Conservation (phyloP, 495 filamentous ascomycete genomes). For the Penicillium maclennaniae region DNA sequence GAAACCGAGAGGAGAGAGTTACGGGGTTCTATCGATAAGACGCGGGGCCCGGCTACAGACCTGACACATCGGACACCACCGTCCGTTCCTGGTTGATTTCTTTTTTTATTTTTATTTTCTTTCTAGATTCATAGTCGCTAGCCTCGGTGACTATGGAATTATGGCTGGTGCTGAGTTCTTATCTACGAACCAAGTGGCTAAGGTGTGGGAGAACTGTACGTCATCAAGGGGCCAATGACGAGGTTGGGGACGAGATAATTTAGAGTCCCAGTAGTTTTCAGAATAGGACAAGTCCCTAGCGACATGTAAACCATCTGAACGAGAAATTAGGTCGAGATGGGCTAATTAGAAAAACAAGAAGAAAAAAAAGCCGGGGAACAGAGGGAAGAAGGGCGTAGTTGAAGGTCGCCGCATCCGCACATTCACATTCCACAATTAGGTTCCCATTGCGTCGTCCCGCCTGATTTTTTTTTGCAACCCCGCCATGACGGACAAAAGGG, state of each 20-base stretch:
- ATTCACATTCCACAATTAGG: conserved; percentile 2
- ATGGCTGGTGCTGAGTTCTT: neutral
- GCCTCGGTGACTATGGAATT: neutral
- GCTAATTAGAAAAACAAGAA: conserved; percentile 6
- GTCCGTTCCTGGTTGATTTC: neutral
- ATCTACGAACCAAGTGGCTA: neutral
- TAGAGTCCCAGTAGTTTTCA: neutral
- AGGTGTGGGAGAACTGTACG: conserved; percentile 2
- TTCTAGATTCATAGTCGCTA: neutral
- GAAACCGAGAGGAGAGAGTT: conserved; percentile 1
- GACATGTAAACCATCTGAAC: neutral
- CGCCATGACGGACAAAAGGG: conserved; percentile 36
- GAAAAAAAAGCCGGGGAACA: neutral
- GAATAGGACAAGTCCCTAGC: neutral
- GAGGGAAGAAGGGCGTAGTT: neutral
- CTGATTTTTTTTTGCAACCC: neutral
- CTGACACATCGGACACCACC: neutral
- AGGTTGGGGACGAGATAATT: neutral
- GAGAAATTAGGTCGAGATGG: neutral
- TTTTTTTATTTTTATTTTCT: neutral
- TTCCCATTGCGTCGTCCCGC: neutral
- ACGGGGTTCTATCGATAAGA: conserved; percentile 11
- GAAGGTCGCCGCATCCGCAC: conserved; percentile 13
- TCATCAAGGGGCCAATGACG: conserved; percentile 9
- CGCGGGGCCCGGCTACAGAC: conserved; percentile 3